A percentile compares a stretch with the other conserved stretches of the same genome.
Evolutionary conservation across 176 grass and related monocot genomes (phyloP).

Genomic region (Hyparrhenia diplandra): DNA sequence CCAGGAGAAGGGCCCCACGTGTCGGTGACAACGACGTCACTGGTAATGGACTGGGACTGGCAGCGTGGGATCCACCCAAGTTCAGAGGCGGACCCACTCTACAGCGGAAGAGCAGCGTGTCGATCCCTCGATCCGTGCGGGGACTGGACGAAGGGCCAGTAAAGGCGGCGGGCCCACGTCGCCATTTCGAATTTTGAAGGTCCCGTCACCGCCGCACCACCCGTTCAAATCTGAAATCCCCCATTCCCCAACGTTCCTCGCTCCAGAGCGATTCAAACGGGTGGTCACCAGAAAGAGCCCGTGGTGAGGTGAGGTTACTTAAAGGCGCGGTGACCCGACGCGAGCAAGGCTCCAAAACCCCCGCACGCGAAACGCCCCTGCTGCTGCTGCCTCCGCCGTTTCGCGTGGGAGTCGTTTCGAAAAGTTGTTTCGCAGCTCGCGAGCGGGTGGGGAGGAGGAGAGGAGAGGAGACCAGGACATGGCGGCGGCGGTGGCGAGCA

Average conservation of each 20-base stretch:
- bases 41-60: no score
- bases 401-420: slow-evolving; percentile 37
- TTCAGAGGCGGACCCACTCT: not conserved
- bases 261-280: slow-evolving; percentile 4
- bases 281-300: not conserved
- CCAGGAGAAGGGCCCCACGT: not conserved
- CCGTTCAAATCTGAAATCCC: no score
- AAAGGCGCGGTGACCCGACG: slow-evolving; percentile 2
- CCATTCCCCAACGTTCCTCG: not conserved
- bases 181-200: slow-evolving; percentile 11
- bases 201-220: slow-evolving; percentile 9
- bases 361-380: not conserved
- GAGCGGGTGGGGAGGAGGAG: not conserved
- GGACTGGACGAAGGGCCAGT: not conserved
- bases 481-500: slow-evolving; percentile 52
- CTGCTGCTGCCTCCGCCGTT: not conserved
- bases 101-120: not conserved
- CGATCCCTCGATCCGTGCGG: not conserved
- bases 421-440: slow-evolving; percentile 30
- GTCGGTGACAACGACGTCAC: not conserved
- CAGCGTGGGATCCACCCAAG: not conserved
- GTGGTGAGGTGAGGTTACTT: not conserved
- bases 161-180: not conserved
- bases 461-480: not conserved
- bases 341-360: not conserved